Percentiles rank a stretch among this genome's conserved stretches.
phyloP scores from a whole-genome alignment of 768 basidiomycete genomes.

The Xerocomellus dryophilus region DNA sequence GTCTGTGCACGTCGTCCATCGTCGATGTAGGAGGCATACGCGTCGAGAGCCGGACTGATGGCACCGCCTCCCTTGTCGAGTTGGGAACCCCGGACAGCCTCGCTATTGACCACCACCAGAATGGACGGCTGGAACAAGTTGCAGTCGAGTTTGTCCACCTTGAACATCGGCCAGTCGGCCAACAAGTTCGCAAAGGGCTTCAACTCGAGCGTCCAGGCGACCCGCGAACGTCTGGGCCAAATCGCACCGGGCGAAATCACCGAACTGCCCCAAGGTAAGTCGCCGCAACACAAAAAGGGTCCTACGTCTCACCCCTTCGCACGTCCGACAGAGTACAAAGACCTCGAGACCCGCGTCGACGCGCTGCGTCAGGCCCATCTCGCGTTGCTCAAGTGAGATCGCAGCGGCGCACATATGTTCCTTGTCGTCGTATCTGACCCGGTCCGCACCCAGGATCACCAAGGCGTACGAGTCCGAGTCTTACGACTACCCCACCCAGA shows the following conservation, averaged over 20 bases:
- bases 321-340: constrained; percentile 81
- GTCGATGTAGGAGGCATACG: constrained; percentile 25
- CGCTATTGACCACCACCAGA: constrained; percentile 1
- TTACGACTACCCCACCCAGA: constrained; percentile 87
- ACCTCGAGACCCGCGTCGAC: constrained; percentile 93
- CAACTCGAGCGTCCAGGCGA: constrained; percentile 80
- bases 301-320: not conserved
- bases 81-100: constrained; percentile 9
- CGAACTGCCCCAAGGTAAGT: constrained; percentile 78
- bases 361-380: constrained; percentile 79
- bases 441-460: constrained; percentile 54
- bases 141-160: constrained; percentile 53
- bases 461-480: constrained; percentile 86
- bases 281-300: not conserved
- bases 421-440: not conserved
- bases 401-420: not conserved
- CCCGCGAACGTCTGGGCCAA: constrained; percentile 86
- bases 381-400: constrained; percentile 67
- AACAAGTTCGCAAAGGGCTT: constrained; percentile 77
- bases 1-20: constrained; percentile 48
- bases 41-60: constrained; percentile 26
- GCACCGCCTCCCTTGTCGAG: constrained; percentile 13
- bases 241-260: constrained; percentile 91
- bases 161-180: constrained; percentile 76
- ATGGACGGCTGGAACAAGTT: constrained; percentile 68